Evolutionary conservation across 192 early-diverging fungal species (phyloP).

Genomic region (Backusella macrospora): DNA sequence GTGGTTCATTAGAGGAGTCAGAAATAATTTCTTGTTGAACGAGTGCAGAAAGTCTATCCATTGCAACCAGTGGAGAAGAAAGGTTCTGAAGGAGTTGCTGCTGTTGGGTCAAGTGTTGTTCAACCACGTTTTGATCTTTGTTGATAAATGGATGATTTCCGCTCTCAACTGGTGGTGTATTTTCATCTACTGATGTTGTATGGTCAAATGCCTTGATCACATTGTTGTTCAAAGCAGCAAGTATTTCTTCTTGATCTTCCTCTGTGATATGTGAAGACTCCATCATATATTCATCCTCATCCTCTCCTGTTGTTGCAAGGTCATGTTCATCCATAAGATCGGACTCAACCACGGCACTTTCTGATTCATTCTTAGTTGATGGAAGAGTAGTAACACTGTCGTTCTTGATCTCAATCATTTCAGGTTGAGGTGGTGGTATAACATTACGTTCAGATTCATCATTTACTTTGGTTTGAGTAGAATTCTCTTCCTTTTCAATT

Average conservation of each 20-base stretch:
- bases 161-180: not conserved
- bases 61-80: conserved; percentile 15
- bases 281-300: not conserved
- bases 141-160: not conserved
- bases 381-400: not conserved
- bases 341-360: not conserved
- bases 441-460: not conserved
- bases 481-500: not conserved
- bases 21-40: conserved; percentile 17
- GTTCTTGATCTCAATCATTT: conserved; percentile 17
- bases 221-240: conserved; percentile 12
- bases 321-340: not conserved
- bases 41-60: conserved; percentile 28
- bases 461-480: not conserved
- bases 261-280: not conserved
- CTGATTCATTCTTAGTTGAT: not conserved
- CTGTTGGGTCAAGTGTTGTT: not conserved
- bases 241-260: not conserved
- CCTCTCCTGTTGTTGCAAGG: not conserved
- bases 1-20: not conserved
- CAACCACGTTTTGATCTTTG: not conserved
- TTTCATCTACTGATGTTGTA: not conserved
- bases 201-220: conserved; percentile 20
- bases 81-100: not conserved
- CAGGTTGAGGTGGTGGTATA: not conserved